A percentile compares a stretch with the other conserved stretches of the same genome.
Conservation (phyloP, 306 rosid species). For the Castanea crenata region DNA sequence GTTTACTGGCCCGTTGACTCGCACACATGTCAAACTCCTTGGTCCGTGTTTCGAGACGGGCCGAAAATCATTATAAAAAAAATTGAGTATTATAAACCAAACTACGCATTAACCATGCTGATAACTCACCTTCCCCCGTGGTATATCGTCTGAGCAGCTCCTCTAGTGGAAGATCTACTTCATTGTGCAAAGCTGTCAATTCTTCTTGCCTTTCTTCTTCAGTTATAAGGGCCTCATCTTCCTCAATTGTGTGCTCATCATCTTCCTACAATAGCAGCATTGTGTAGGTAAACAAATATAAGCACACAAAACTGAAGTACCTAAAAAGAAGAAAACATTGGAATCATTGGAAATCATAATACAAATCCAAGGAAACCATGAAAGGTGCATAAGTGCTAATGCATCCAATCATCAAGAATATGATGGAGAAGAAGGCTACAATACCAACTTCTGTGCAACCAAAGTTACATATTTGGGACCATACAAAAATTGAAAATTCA, state of each 20-base stretch:
- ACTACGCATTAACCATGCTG: not conserved
- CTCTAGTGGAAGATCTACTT: slow-evolving; percentile 90
- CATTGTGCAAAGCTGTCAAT: slow-evolving; percentile 77
- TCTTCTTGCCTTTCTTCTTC: slow-evolving; percentile 83
- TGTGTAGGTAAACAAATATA: slow-evolving; percentile 20
- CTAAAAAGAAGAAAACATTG: not conserved
- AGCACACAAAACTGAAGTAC: not conserved
- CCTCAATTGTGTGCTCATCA: slow-evolving; percentile 83
- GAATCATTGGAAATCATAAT: not conserved
- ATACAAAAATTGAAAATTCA: not conserved
- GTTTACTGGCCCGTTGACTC: too few relatives aligned
- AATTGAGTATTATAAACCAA: too few relatives aligned
- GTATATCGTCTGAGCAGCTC: slow-evolving; percentile 81
- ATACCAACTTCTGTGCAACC: not conserved
- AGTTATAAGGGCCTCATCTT: slow-evolving; percentile 86
- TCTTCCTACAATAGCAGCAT: slow-evolving; percentile 78
- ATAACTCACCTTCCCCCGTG: slow-evolving; percentile 42
- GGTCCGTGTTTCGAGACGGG: too few relatives aligned
- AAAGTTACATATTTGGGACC: not conserved
- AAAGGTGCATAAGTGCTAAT: not conserved
- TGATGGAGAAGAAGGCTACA: not conserved
- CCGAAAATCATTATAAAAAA: too few relatives aligned
- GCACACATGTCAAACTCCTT: too few relatives aligned
- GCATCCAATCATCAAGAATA: slow-evolving; percentile 3
- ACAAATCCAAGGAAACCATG: not conserved